Evolutionary conservation across 2,329 filamentous ascomycete species (phyloP).

Genomic region (Exophiala spinifera): DNA sequence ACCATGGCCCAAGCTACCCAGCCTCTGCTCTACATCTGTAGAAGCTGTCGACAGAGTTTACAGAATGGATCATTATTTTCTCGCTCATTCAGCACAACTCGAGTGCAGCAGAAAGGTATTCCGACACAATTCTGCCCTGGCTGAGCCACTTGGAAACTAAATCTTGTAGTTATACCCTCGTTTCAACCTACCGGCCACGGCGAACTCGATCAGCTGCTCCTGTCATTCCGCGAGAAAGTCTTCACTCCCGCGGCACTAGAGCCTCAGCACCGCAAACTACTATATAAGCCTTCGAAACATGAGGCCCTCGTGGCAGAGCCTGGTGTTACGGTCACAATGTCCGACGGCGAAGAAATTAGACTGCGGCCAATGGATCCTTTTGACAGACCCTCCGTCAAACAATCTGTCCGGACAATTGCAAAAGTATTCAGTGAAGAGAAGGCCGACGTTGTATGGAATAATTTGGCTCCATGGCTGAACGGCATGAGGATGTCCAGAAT

Average conservation of each 20-base stretch:
- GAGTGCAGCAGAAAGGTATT: conserved; percentile 19
- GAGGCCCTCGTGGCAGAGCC: conserved; percentile 39
- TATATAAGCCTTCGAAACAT: conserved; percentile 39
- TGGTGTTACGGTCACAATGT: conserved; percentile 39
- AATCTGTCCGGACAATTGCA: conserved; percentile 33
- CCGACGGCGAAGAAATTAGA: conserved; percentile 38
- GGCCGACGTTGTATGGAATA: conserved; percentile 36
- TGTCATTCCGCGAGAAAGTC: conserved; percentile 42
- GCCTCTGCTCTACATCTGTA: conserved; percentile 39
- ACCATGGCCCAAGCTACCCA: conserved; percentile 39
- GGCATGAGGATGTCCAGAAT: conserved; percentile 36
- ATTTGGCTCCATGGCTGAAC: conserved; percentile 41
- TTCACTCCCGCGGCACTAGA: conserved; percentile 43
- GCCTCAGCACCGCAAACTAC: conserved; percentile 37
- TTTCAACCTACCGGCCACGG: conserved; percentile 40
- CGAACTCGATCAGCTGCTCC: conserved; percentile 41
- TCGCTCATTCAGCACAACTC: conserved; percentile 26
- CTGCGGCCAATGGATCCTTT: conserved; percentile 38
- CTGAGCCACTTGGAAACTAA: conserved; percentile 2
- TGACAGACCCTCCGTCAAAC: conserved; percentile 35
- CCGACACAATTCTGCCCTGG: not conserved
- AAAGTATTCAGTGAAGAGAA: conserved; percentile 37
- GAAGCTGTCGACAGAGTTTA: conserved; percentile 29
- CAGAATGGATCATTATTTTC: conserved; percentile 28
- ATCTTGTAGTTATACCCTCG: conserved; percentile 35